These are phyloP conservation scores for Geotrichum candidum DNA, from an alignment of 1,139 yeast genomes.

Conservation along the genomic window DNA sequence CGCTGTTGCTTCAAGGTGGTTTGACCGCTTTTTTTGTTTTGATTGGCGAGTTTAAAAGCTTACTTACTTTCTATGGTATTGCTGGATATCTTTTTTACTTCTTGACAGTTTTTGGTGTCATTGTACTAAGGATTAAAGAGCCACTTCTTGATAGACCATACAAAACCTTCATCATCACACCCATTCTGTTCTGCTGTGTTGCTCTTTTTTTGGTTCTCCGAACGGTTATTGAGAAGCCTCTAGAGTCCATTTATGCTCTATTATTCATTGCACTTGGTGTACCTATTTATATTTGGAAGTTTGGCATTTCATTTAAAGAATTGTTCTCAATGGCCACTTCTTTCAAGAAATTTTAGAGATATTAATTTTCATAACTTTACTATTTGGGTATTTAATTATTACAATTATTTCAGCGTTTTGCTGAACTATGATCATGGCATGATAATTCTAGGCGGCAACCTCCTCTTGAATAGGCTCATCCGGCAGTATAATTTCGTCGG, in stretches of 20 bases:
- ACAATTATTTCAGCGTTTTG: background rate
- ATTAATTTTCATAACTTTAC: background rate
- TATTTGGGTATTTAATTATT: background rate
- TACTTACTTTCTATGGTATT: conserved; percentile 39
- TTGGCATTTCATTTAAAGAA: conserved; percentile 20
- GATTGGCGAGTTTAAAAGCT: conserved; percentile 36
- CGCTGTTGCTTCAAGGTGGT: conserved; percentile 33
- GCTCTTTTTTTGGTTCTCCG: conserved; percentile 36
- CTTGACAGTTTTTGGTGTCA: conserved; percentile 37
- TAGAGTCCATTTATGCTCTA: conserved; percentile 30
- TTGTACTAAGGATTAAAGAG: conserved; percentile 34
- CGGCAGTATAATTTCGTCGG: background rate
- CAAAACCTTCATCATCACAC: conserved; percentile 36
- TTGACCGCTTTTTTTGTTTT: conserved; percentile 33
- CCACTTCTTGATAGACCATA: conserved; percentile 38
- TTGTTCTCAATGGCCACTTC: background rate
- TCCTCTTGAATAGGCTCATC: background rate
- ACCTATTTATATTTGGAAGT: conserved; percentile 32
- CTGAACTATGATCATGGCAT: background rate
- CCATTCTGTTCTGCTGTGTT: conserved; percentile 37
- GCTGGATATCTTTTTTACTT: conserved; percentile 39
- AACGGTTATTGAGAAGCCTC: conserved; percentile 35
- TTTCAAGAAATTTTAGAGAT: background rate
- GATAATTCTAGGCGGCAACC: background rate
- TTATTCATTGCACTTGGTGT: conserved; percentile 33